These are phyloP conservation scores for Aspergillus floridensis DNA, from an alignment of 2,329 filamentous ascomycete species.

Conservation along the genomic window DNA sequence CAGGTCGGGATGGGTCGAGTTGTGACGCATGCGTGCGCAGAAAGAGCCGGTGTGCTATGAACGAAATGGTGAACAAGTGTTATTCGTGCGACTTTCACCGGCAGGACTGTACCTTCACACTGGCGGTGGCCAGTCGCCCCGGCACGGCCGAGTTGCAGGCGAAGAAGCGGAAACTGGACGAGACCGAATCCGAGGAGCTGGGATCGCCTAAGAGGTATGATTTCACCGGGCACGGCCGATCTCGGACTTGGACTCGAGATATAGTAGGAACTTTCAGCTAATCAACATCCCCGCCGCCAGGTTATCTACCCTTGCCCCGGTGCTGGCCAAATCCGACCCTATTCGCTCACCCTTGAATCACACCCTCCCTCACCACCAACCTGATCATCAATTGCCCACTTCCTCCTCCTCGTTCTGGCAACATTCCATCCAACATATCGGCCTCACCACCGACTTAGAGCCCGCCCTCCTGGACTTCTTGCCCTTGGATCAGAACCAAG, in stretches of 20 bases:
- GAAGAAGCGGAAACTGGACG: constrained; percentile 44
- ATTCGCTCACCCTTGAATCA: constrained; percentile 17
- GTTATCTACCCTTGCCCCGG: constrained; percentile 23
- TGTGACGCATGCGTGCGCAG: constrained; percentile 45
- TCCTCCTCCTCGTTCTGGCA: constrained; percentile 35
- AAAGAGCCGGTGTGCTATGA: constrained; percentile 46
- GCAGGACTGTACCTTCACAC: constrained; percentile 44
- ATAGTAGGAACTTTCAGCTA: constrained; percentile 14
- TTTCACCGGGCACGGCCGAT: constrained; percentile 16
- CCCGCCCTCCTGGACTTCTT: constrained; percentile 41
- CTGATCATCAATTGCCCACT: constrained; percentile 23
- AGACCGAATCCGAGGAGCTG: constrained; percentile 24
- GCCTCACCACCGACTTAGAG: constrained; percentile 44
- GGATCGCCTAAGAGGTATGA: constrained; percentile 40
- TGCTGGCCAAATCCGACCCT: constrained; percentile 20
- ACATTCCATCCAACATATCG: constrained; percentile 42
- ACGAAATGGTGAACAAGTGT: constrained; percentile 44
- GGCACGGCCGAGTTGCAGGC: constrained; percentile 24
- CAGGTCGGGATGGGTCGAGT: constrained; percentile 37
- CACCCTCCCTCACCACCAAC: neutral
- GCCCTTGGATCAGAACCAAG: constrained; percentile 41
- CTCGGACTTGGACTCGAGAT: constrained; percentile 20
- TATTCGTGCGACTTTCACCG: constrained; percentile 47
- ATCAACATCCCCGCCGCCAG: constrained; percentile 21
- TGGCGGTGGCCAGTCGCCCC: constrained; percentile 22